These are phyloP conservation scores for Cucurbita pepo DNA, from an alignment of 306 rosid species.

Conservation along the genomic window DNA sequence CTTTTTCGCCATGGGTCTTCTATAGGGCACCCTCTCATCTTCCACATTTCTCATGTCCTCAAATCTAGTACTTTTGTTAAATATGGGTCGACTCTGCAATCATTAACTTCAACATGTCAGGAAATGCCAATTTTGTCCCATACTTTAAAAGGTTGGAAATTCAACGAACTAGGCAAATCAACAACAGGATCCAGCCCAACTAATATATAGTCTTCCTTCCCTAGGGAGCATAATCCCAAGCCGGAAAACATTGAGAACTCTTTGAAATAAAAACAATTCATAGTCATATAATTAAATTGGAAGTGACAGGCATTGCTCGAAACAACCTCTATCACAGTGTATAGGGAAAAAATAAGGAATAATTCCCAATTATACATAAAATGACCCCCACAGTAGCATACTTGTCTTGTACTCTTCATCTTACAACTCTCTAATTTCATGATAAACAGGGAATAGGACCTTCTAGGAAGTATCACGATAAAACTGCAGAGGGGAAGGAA, in stretches of 20 bases:
- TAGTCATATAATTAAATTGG: not conserved
- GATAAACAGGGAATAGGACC: not conserved
- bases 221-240: not conserved
- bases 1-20: conserved; percentile 74
- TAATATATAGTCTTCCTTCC: not conserved
- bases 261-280: not conserved
- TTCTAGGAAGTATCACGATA: not conserved
- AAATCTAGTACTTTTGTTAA: conserved; percentile 87
- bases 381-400: not conserved
- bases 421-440: not conserved
- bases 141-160: not conserved
- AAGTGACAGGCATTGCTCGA: not conserved
- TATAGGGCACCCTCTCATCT: conserved; percentile 63
- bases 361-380: not conserved
- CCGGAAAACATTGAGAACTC: not conserved
- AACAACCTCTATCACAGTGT: not conserved
- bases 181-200: not conserved
- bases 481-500: not conserved
- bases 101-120: conserved; percentile 1
- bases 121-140: not conserved
- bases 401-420: not conserved
- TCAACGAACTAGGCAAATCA: not conserved
- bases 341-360: not conserved
- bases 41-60: conserved; percentile 78
- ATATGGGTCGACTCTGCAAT: conserved; percentile 88